A percentile compares a stretch with the other conserved stretches of the same genome.
These are phyloP conservation scores for Leccinum solheimii DNA, from an alignment of 1,284 basidiomycete species.

Conservation along the genomic window DNA sequence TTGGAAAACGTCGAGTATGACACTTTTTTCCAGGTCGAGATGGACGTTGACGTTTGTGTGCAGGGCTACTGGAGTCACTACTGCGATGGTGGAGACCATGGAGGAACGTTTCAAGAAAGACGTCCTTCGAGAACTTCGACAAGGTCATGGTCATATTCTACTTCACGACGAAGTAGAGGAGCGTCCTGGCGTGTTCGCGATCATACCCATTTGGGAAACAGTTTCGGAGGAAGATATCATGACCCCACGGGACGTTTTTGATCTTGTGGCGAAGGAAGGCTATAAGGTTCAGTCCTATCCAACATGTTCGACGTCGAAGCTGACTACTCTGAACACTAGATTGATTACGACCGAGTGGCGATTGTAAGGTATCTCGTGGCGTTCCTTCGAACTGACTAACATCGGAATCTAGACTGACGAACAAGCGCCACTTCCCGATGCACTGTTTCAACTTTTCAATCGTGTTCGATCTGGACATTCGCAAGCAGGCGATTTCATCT, in stretches of 20 bases:
- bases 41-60: not conserved
- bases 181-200: constrained; percentile 84
- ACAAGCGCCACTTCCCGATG: constrained; percentile 89
- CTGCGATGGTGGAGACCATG: constrained; percentile 91
- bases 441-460: constrained; percentile 75
- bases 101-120: constrained; percentile 90
- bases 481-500: constrained; percentile 75
- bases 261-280: constrained; percentile 71
- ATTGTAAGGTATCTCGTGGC: constrained; percentile 55
- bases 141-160: constrained; percentile 80
- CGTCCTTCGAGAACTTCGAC: constrained; percentile 77
- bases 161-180: constrained; percentile 97
- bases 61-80: constrained; percentile 93
- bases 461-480: constrained; percentile 68
- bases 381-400: constrained; percentile 8
- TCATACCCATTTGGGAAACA: constrained; percentile 88
- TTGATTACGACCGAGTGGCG: constrained; percentile 86
- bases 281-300: constrained; percentile 52
- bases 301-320: not conserved
- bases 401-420: constrained; percentile 79
- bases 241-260: constrained; percentile 88
- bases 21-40: not conserved
- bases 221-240: constrained; percentile 86
- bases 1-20: constrained; percentile 90
- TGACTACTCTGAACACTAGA: constrained; percentile 44